Percentiles rank a stretch among this genome's conserved stretches.
Conservation (phyloP, 1,284 basidiomycete genomes). For the Ustilago tritici region DNA sequence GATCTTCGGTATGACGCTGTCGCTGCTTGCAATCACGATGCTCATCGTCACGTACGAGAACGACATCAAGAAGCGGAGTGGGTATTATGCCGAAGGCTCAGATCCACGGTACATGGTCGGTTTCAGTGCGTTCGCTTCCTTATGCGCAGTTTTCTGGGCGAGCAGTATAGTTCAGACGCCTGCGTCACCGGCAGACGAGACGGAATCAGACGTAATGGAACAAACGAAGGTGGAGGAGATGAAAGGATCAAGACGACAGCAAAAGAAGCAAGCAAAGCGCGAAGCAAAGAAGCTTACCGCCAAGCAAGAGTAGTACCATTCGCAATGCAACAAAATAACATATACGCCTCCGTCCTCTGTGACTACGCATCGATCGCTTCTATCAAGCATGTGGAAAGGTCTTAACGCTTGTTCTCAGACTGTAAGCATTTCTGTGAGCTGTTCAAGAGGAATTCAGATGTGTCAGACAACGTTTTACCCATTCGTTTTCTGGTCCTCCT, state of each 20-base stretch:
- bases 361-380: background rate
- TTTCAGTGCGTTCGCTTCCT: slow-evolving; percentile 16
- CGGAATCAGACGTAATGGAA: background rate
- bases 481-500: background rate
- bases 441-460: too few relatives aligned
- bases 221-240: background rate
- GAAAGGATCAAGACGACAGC: slow-evolving; percentile 27
- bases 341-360: background rate
- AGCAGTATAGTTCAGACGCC: slow-evolving; percentile 30
- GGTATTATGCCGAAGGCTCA: slow-evolving; percentile 32
- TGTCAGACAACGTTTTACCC: background rate
- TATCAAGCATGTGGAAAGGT: background rate
- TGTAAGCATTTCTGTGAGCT: background rate
- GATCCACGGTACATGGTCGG: slow-evolving; percentile 34
- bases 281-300: slow-evolving; percentile 32
- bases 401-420: background rate
- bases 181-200: slow-evolving; percentile 11
- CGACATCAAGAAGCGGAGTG: slow-evolving; percentile 40
- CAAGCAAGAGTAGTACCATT: slow-evolving; percentile 16
- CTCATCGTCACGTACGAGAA: slow-evolving; percentile 42
- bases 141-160: slow-evolving; percentile 39
- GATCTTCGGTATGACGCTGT: slow-evolving; percentile 20
- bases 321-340: background rate
- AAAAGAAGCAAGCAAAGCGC: slow-evolving; percentile 43
- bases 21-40: slow-evolving; percentile 37